Evolutionary conservation across 2,329 filamentous ascomycete genomes (phyloP).

Genomic region (Parastagonospora nodorum): DNA sequence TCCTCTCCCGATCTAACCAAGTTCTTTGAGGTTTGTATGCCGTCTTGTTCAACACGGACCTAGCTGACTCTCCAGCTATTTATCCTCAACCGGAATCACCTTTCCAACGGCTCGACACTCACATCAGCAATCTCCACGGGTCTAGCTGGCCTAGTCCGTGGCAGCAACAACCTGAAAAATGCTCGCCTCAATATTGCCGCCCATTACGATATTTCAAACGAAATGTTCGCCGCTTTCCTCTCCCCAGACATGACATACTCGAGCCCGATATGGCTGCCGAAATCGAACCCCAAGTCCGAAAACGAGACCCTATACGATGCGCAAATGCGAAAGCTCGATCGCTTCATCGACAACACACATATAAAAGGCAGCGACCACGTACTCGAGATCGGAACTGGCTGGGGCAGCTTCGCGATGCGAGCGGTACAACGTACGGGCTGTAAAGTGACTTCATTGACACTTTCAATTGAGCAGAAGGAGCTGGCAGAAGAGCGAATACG

Average conservation of each 20-base stretch:
- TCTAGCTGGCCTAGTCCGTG: conserved; percentile 59
- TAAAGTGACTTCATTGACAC: conserved; percentile 69
- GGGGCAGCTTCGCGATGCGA: conserved; percentile 75
- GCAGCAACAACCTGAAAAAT: conserved; percentile 55
- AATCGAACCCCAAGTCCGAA: conserved; percentile 46
- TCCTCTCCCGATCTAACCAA: conserved; percentile 68
- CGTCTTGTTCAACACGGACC: background rate
- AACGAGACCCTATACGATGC: conserved; percentile 67
- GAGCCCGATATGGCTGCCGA: conserved; percentile 67
- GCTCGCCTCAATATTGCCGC: conserved; percentile 69
- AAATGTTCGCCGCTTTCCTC: conserved; percentile 75
- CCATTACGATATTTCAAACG: conserved; percentile 78
- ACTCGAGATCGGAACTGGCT: conserved; percentile 76
- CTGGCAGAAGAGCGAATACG: conserved; percentile 69
- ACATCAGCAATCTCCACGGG: conserved; percentile 64
- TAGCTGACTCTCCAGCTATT: conserved; percentile 61
- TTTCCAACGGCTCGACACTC: conserved; percentile 68
- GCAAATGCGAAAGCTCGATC: conserved; percentile 69
- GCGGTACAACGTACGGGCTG: conserved; percentile 70
- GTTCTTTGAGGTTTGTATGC: conserved; percentile 64
- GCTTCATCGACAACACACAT: conserved; percentile 68
- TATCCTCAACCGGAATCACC: conserved; percentile 67
- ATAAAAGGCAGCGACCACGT: conserved; percentile 71
- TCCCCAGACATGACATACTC: conserved; percentile 80
- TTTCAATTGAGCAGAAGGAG: conserved; percentile 71